Evolutionary conservation across 208 protist species (phyloP).

Genomic region (Sergeia podlipaevii): DNA sequence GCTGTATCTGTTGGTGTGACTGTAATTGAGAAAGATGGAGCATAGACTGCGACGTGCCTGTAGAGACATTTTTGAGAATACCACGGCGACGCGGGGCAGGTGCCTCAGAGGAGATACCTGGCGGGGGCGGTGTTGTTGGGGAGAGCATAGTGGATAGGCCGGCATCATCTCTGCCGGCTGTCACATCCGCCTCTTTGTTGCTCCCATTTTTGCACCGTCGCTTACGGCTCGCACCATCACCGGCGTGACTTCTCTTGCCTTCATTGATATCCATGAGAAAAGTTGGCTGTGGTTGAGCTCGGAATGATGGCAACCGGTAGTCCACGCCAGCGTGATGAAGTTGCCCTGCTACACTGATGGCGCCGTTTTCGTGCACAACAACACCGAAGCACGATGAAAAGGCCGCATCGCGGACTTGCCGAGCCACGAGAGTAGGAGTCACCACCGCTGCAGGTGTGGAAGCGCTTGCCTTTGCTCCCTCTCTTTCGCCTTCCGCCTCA

Average conservation of each 20-base stretch:
- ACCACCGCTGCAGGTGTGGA: background rate
- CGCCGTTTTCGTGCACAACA: conserved; percentile 44
- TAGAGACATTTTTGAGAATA: no score
- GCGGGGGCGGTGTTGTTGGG: background rate
- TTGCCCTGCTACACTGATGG: conserved; percentile 31
- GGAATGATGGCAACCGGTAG: conserved; percentile 25
- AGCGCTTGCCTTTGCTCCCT: background rate
- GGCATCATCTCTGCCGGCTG: background rate
- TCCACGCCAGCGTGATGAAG: conserved; percentile 21
- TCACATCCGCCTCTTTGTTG: background rate
- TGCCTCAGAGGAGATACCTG: background rate
- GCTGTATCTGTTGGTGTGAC: no score
- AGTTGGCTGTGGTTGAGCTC: conserved; percentile 24
- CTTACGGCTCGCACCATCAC: background rate
- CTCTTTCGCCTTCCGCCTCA: background rate
- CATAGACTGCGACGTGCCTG: no score
- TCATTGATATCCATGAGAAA: conserved; percentile 26
- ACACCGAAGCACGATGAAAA: conserved; percentile 38
- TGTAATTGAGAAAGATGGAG: no score
- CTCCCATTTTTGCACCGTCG: background rate
- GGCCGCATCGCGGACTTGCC: conserved; percentile 54
- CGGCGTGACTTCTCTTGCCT: conserved; percentile 1
- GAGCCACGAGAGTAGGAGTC: conserved; percentile 33
- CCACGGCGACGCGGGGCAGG: background rate
- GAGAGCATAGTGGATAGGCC: no score